Evolutionary conservation across 2,329 filamentous ascomycete genomes (phyloP).

Genomic region (Trichoderma gracile): DNA sequence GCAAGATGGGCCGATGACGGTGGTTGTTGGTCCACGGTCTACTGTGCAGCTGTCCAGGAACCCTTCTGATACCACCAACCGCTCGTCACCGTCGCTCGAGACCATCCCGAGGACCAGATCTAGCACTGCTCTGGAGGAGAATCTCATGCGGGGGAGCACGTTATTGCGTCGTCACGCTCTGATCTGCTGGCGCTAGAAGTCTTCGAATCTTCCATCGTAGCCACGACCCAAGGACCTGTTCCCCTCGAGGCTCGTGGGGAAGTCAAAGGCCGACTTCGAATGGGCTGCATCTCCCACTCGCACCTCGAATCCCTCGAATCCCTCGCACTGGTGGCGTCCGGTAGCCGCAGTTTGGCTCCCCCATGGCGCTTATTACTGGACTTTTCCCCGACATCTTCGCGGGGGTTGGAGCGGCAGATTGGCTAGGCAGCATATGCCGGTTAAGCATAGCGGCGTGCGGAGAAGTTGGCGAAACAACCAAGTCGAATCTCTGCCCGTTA

Average conservation of each 20-base stretch:
- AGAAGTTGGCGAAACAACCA: background rate
- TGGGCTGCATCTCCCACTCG: slow-evolving; percentile 4
- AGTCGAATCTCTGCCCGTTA: no score
- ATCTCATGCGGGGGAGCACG: background rate
- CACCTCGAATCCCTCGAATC: background rate
- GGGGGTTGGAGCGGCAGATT: slow-evolving; percentile 2
- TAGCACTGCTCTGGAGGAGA: background rate
- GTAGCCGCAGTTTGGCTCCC: slow-evolving; percentile 10
- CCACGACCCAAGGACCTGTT: background rate
- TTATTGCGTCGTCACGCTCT: background rate
- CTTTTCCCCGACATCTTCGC: slow-evolving; percentile 15
- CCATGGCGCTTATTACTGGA: slow-evolving; percentile 9
- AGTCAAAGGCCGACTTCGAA: background rate
- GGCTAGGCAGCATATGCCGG: slow-evolving; percentile 8
- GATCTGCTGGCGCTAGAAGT: slow-evolving; percentile 22
- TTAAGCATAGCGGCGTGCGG: slow-evolving; percentile 22
- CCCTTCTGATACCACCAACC: background rate
- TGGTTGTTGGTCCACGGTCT: background rate
- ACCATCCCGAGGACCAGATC: background rate
- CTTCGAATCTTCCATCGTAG: slow-evolving; percentile 20
- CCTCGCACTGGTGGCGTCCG: slow-evolving; percentile 2
- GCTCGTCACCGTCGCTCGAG: background rate
- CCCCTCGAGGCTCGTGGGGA: slow-evolving; percentile 10
- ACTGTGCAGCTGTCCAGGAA: background rate
- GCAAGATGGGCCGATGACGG: slow-evolving; percentile 13